phyloP scores from a whole-genome alignment of 352 stramenopile species.

The Phytophthora pseudosyringae region DNA sequence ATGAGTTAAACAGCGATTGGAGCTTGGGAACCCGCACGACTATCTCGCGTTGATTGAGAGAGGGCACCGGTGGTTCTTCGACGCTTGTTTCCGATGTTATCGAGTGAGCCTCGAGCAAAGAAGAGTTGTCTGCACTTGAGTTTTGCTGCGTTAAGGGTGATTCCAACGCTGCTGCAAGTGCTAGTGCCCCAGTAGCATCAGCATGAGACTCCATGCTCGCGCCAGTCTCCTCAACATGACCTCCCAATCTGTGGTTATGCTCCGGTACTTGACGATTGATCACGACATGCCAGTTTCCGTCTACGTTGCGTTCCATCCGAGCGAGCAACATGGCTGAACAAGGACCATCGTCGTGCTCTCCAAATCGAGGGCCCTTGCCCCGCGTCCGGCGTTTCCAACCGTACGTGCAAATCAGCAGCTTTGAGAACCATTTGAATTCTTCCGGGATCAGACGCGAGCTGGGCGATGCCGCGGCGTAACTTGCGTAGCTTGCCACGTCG shows the following conservation, averaged over 20 bases:
- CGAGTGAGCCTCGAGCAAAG: conserved; percentile 19
- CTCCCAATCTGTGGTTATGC: conserved; percentile 61
- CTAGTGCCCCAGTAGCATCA: conserved; percentile 9
- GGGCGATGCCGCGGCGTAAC: conserved; percentile 34
- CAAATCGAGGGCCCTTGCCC: conserved; percentile 35
- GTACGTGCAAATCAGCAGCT: conserved; percentile 79
- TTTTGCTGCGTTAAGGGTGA: conserved; percentile 1
- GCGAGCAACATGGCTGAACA: conserved; percentile 79
- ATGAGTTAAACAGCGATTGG: conserved; percentile 59
- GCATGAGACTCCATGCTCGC: neutral
- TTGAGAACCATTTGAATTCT: conserved; percentile 74
- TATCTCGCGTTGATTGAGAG: conserved; percentile 38
- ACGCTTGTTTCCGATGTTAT: conserved; percentile 9
- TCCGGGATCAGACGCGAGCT: conserved; percentile 53
- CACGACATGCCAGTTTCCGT: conserved; percentile 68
- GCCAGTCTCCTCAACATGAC: conserved; percentile 28
- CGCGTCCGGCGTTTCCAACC: conserved; percentile 75
- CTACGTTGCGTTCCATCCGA: conserved; percentile 66
- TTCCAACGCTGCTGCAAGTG: conserved; percentile 5
- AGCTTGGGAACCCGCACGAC: conserved; percentile 71
- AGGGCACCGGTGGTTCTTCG: neutral
- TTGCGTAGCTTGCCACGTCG: conserved; percentile 47
- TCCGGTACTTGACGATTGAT: conserved; percentile 72
- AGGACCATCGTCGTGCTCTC: conserved; percentile 24
- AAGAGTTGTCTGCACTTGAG: conserved; percentile 13